These are phyloP conservation scores for Exidia glandulosa DNA, from an alignment of 768 basidiomycete genomes.

Conservation along the genomic window DNA sequence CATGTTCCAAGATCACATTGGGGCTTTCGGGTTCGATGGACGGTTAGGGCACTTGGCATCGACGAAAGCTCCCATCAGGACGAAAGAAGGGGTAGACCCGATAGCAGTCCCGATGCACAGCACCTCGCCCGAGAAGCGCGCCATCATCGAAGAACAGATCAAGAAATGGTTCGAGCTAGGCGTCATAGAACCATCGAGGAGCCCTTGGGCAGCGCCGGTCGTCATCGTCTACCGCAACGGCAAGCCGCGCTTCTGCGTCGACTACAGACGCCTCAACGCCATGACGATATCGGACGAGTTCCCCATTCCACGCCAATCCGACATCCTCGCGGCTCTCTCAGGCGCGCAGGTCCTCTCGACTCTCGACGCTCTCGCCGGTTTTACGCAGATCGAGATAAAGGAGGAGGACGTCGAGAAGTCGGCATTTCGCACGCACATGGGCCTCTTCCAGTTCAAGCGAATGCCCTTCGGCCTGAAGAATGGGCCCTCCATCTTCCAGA, in stretches of 20 bases:
- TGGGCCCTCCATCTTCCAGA: conserved; percentile 25
- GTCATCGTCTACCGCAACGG: conserved; percentile 26
- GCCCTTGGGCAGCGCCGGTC: conserved; percentile 25
- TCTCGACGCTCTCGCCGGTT: conserved; percentile 27
- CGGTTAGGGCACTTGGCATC: conserved; percentile 17
- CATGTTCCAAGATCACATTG: background rate
- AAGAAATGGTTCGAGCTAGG: conserved; percentile 23
- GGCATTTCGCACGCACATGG: conserved; percentile 28
- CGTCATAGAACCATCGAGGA: conserved; percentile 29
- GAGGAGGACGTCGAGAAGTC: conserved; percentile 21
- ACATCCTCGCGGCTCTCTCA: conserved; percentile 19
- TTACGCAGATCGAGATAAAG: conserved; percentile 26
- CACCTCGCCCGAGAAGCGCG: conserved; percentile 13
- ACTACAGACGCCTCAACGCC: conserved; percentile 23
- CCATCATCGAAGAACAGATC: conserved; percentile 19
- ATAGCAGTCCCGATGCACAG: conserved; percentile 15
- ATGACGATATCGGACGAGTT: conserved; percentile 18
- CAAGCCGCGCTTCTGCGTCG: too few relatives aligned
- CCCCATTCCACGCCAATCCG: conserved; percentile 17
- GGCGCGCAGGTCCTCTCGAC: conserved; percentile 23
- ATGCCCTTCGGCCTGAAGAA: conserved; percentile 30
- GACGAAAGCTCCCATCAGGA: conserved; percentile 14
- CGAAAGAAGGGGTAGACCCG: conserved; percentile 13
- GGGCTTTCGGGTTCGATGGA: conserved; percentile 22
- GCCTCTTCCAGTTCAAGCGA: conserved; percentile 28